Percentiles rank a stretch among this genome's conserved stretches.
Evolutionary conservation across 768 basidiomycete genomes (phyloP).

Genomic region (Cystobasidium ongulense): DNA sequence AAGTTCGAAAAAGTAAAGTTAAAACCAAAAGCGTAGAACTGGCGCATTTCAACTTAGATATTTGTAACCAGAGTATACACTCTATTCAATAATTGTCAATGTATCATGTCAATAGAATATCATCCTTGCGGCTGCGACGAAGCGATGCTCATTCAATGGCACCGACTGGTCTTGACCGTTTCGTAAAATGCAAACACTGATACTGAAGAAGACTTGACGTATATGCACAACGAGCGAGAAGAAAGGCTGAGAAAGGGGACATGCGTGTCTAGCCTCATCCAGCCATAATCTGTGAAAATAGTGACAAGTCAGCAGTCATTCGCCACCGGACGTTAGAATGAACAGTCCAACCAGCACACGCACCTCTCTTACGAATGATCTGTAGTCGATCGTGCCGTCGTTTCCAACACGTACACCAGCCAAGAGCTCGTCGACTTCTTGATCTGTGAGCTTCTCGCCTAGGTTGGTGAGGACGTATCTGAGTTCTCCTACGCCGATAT

Average conservation of each 20-base stretch:
- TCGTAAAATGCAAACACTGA: too few species aligned
- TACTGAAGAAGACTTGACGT: not conserved
- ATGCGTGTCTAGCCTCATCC: not conserved
- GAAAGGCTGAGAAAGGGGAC: not conserved
- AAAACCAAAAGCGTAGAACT: not conserved
- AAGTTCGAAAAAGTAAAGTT: not conserved
- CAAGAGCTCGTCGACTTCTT: conserved; percentile 93
- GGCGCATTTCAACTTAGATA: not conserved
- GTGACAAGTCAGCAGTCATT: too few species aligned
- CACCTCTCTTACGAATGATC: conserved; percentile 20
- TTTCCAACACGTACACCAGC: conserved; percentile 75
- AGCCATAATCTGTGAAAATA: not conserved
- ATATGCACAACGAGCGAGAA: not conserved
- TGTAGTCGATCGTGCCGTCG: conserved; percentile 15
- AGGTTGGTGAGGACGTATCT: conserved; percentile 90
- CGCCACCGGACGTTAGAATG: too few species aligned
- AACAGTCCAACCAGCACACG: not conserved
- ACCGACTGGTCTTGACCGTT: too few species aligned
- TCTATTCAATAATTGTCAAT: not conserved
- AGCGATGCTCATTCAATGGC: too few species aligned
- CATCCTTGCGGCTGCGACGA: too few species aligned
- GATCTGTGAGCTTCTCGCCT: conserved; percentile 96
- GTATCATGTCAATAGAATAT: too few species aligned
- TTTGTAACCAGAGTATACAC: not conserved
- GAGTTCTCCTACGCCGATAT: conserved; percentile 74